These are phyloP conservation scores for Ustilago tritici DNA, from an alignment of 1,284 basidiomycete species.

Conservation along the genomic window DNA sequence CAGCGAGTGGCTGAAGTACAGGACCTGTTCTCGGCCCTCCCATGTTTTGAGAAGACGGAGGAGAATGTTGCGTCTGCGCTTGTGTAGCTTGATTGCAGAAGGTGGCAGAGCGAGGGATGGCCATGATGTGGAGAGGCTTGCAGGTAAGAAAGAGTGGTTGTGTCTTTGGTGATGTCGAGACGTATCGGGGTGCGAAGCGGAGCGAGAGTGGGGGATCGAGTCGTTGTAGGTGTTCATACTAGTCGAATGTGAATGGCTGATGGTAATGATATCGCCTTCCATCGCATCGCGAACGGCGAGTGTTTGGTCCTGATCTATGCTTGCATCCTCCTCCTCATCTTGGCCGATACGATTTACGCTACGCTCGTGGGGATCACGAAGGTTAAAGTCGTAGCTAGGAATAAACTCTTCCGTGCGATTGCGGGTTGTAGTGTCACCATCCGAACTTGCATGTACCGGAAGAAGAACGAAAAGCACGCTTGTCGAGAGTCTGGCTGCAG, in stretches of 20 bases:
- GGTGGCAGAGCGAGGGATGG: slow-evolving; percentile 30
- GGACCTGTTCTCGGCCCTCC: slow-evolving; percentile 45
- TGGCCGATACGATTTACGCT: slow-evolving; percentile 6
- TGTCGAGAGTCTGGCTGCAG: background rate
- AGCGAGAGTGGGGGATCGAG: slow-evolving; percentile 18
- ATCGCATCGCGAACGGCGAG: slow-evolving; percentile 15
- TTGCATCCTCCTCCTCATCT: background rate
- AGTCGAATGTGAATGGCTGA: slow-evolving; percentile 38
- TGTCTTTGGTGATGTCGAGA: background rate
- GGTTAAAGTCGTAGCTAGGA: slow-evolving; percentile 31
- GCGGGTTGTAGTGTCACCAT: background rate
- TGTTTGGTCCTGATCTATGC: slow-evolving; percentile 15
- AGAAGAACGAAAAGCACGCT: background rate
- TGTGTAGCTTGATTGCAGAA: slow-evolving; percentile 31
- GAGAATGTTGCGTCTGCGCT: slow-evolving; percentile 26
- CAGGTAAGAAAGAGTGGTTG: slow-evolving; percentile 11
- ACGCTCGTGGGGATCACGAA: slow-evolving; percentile 33
- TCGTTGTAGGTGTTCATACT: slow-evolving; percentile 24
- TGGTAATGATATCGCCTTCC: slow-evolving; percentile 37
- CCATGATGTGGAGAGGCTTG: slow-evolving; percentile 34
- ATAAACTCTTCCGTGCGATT: slow-evolving; percentile 15
- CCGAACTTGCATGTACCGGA: background rate
- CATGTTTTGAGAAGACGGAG: slow-evolving; percentile 42
- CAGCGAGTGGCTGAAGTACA: slow-evolving; percentile 43
- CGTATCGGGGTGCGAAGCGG: slow-evolving; percentile 11